These are phyloP conservation scores for Arctium minus DNA, from an alignment of 129 eudicot genomes.

Conservation along the genomic window DNA sequence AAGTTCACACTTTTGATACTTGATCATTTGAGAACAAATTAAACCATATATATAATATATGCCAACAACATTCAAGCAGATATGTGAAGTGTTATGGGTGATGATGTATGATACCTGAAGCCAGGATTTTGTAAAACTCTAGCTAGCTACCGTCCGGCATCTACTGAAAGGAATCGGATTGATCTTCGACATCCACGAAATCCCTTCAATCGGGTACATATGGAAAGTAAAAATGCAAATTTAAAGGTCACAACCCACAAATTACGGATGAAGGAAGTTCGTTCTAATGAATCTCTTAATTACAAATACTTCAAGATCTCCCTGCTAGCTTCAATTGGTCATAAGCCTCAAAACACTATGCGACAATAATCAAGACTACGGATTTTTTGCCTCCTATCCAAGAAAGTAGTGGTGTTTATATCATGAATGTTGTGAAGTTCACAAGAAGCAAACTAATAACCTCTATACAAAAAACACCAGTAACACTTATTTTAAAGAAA, in stretches of 20 bases:
- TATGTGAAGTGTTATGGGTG: not conserved
- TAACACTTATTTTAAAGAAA: not conserved
- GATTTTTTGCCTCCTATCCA: not conserved
- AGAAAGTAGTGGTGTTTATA: not conserved
- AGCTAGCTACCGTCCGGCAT: not conserved
- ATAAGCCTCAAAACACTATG: not conserved
- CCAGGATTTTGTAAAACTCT: not conserved
- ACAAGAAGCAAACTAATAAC: not conserved
- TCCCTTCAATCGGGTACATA: not conserved
- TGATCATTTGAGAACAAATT: not conserved
- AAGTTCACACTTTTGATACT: not conserved
- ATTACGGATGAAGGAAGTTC: not conserved
- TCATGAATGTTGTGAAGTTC: not conserved
- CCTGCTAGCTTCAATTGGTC: not conserved
- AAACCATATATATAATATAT: not conserved
- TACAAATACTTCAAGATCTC: not conserved
- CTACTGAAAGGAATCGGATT: not conserved
- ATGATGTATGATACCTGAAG: not conserved
- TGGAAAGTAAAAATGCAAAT: not conserved
- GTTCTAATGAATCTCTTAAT: not conserved
- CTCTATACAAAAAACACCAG: not conserved
- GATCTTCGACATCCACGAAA: not conserved
- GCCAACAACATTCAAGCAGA: not conserved
- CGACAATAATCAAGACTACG: not conserved
- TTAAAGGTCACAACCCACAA: not conserved